Base-by-base conservation (phyloP, 75 land plant genomes). In the Pinus tabuliformis region DNA sequence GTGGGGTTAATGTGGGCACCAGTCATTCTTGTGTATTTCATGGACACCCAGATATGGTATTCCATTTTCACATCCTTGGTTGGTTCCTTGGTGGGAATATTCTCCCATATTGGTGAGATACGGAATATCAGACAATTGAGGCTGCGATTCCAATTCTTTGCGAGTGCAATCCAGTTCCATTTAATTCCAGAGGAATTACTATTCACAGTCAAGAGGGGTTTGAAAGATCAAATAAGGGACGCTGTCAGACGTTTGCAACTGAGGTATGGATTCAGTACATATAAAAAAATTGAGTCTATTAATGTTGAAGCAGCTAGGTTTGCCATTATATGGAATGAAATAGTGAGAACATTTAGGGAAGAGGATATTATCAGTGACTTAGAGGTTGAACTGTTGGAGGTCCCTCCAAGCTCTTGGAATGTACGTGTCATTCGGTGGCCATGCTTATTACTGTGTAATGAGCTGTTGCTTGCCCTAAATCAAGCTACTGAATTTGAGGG, bases 1-100 rank as follows among this genome's bases (percentile, higher is more conserved):
- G 81, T 82, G 18, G 70, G 45, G 73, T 76, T 78, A 14, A 11
- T 85, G 58, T 85, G 87, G 87, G 78, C 85, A 21, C 87, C 87
- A 17, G 87, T 85, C 65, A 74, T 83, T 16, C 73, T 83, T 76
- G 78, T 85, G 56, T 74, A 78, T 58, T 28, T 62, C 18, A 68
- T 78, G 60, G 80, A 78, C 42, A 57, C 73, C 61, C 80, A 78
- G 59, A 78, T 78, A 37, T 78, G 80, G 75, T 72, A 72, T 37
- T 54, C 80, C 3, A 57, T 72, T 20, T 74, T 80, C 71, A 79
- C 87, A 18, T 75, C 87, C 3, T 26, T 76, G 18, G 76, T 83
- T 58, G 87, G 87, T 56, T 85, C 86, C 15, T 62, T 83, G 70
- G 81, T 83, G 33, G 87, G 87, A 24, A 82, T 86, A n/a, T 72